Evolutionary conservation across 2,329 filamentous ascomycete species (phyloP), one percentile per base, ranked within the genome.

Genomic region (Diplodia scrobiculata): DNA sequence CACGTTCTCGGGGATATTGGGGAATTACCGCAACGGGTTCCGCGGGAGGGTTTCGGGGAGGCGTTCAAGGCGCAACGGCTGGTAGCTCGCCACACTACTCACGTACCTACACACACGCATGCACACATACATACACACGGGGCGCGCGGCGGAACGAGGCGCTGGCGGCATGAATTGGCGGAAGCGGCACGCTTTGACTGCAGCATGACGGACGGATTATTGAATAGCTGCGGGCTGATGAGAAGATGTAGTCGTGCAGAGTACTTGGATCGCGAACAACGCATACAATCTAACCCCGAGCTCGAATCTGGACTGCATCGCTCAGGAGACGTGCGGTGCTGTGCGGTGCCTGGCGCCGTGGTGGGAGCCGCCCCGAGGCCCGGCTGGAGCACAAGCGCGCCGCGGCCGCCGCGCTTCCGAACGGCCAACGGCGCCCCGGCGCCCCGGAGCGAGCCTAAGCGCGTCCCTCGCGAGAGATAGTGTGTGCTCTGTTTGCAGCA

Each of bases 211-310:
- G 54, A 59, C 41, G 53, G 34, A 19, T 13, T 47, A 36, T n/a
- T 36, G n/a, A 52, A 64, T 11, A 6, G 32, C 25, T 41, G n/a
- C 36, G 58, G 10, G 25, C n/a, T 38, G 38, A 58, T n/a, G 27
- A n/a, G 48, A 36, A 29, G 25, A 53, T 50, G 45, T 41, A 53
- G 60, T 29, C 25, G 29, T 52, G 48, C 48, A 29, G 38, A 53
- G 60, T 60, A 60, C 41, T 45, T 45, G 41, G 55, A 48, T 60
- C 45, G 55, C 38, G 55, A 60, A 60, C 55, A 60, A 60, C 55
- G 55, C 55, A 60, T 60, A 29, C 55, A 60, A 60, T 11, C n/a
- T 34, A 32, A 38, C 54, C 10, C n/a, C 21, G 54, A 45, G 41
- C 41, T n/a, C 41, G 41, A n/a, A 58, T 58, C 54, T 58, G 54